phyloP scores from a whole-genome alignment of 1,284 basidiomycete genomes.

The Fomitopsis schrenkii region DNA sequence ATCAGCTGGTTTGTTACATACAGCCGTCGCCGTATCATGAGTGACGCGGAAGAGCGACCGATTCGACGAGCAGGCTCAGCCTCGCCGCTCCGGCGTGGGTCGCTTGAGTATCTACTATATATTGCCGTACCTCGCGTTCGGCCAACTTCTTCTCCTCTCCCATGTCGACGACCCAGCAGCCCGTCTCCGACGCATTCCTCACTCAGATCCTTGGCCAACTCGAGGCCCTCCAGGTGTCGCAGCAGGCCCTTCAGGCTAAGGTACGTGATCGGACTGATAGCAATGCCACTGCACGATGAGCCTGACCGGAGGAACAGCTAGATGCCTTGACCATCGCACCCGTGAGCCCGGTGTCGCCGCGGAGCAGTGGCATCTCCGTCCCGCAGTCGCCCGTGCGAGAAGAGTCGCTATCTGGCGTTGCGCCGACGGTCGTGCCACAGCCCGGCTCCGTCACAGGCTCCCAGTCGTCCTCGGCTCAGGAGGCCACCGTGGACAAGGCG shows the following conservation, averaged over 20 bases:
- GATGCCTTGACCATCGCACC: conserved; percentile 30
- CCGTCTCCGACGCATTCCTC: conserved; percentile 56
- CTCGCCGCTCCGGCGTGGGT: conserved; percentile 19
- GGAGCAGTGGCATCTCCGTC: conserved; percentile 21
- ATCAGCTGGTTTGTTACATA: conserved; percentile 1
- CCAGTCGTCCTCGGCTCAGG: conserved; percentile 20
- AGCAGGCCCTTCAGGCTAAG: conserved; percentile 73
- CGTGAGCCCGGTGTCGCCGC: conserved; percentile 24
- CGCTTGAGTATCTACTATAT: conserved; percentile 4
- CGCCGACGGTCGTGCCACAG: conserved; percentile 20
- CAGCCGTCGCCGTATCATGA: background rate
- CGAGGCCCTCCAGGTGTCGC: conserved; percentile 62
- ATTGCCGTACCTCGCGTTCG: background rate
- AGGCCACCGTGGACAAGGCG: conserved; percentile 19
- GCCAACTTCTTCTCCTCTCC: conserved; percentile 7
- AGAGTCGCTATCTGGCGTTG: conserved; percentile 15
- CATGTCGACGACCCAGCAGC: conserved; percentile 18
- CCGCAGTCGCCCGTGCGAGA: conserved; percentile 17
- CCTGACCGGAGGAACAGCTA: conserved; percentile 24
- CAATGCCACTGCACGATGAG: too few species aligned
- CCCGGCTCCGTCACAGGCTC: conserved; percentile 15
- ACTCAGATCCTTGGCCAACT: conserved; percentile 71
- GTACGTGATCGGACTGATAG: conserved; percentile 33
- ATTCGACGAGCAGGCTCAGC: conserved; percentile 2
- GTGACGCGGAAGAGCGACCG: background rate